Evolutionary conservation across 2,329 filamentous ascomycete species (phyloP).

Genomic region (Westerdykella aurantiaca): DNA sequence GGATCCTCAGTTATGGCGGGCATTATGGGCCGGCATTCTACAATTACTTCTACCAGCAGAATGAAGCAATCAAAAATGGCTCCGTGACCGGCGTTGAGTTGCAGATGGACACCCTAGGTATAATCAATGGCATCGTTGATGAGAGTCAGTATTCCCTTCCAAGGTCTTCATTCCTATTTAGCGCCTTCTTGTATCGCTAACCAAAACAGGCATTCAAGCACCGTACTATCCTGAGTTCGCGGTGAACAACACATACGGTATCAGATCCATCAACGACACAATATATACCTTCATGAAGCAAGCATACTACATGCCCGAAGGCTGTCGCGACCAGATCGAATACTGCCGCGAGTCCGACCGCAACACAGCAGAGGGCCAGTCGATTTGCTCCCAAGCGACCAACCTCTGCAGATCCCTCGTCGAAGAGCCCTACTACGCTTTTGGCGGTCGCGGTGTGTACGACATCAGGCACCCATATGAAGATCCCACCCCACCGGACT

Average conservation of each 20-base stretch:
- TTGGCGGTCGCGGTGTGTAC: conserved; percentile 47
- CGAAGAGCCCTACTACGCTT: conserved; percentile 40
- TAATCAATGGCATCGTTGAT: conserved; percentile 53
- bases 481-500: conserved; percentile 50
- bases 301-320: conserved; percentile 43
- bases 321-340: conserved; percentile 48
- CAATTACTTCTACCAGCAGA: conserved; percentile 54
- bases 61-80: conserved; percentile 47
- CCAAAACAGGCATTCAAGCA: conserved; percentile 42
- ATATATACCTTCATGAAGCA: conserved; percentile 42
- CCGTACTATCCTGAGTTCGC: conserved; percentile 47
- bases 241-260: conserved; percentile 52
- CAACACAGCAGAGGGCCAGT: conserved; percentile 21
- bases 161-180: conserved; percentile 35
- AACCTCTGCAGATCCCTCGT: conserved; percentile 41
- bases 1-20: conserved; percentile 29
- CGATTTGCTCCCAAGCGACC: conserved; percentile 34
- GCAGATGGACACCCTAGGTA: conserved; percentile 50
- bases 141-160: conserved; percentile 20
- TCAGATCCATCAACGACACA: conserved; percentile 45
- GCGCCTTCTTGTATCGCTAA: background rate
- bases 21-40: conserved; percentile 52
- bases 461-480: conserved; percentile 48
- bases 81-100: conserved; percentile 44
- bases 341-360: conserved; percentile 38